Evolutionary conservation across 2,329 filamentous ascomycete genomes (phyloP).

Genomic region (Coniochaeta pulveracea): DNA sequence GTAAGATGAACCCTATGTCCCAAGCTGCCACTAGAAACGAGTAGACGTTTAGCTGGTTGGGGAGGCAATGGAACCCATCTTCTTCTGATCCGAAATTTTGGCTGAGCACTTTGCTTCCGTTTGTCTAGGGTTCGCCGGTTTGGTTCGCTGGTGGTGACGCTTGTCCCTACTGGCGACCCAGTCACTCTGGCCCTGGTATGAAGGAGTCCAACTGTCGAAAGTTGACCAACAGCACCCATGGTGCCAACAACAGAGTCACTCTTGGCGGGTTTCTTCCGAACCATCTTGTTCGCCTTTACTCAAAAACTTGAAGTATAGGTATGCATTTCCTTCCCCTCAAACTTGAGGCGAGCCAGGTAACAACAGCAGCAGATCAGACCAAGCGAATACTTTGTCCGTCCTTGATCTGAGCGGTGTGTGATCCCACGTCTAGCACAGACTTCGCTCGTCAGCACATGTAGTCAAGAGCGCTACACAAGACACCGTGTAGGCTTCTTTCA

Average conservation of each 20-base stretch:
- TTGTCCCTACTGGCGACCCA: constrained; percentile 8
- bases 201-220: constrained; percentile 6
- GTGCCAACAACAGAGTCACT: constrained; percentile 9
- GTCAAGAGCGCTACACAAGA: constrained; percentile 8
- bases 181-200: constrained; percentile 6
- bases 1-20: no score
- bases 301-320: no score
- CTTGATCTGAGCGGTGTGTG: background rate
- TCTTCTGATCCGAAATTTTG: no score
- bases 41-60: no score
- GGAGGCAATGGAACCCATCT: no score
- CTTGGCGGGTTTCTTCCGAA: constrained; percentile 6
- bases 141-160: constrained; percentile 4
- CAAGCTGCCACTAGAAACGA: no score
- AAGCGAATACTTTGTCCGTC: constrained; percentile 7
- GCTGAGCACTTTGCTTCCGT: constrained; percentile 8
- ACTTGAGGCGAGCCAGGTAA: constrained; percentile 7
- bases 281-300: background rate
- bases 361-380: constrained; percentile 8
- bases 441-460: constrained; percentile 5
- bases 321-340: constrained; percentile 7
- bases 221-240: no score
- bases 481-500: constrained; percentile 8
- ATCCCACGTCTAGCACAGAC: constrained; percentile 2
- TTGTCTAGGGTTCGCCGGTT: constrained; percentile 5